phyloP scores from a whole-genome alignment of 352 stramenopile genomes.

The Pythium sp. region DNA sequence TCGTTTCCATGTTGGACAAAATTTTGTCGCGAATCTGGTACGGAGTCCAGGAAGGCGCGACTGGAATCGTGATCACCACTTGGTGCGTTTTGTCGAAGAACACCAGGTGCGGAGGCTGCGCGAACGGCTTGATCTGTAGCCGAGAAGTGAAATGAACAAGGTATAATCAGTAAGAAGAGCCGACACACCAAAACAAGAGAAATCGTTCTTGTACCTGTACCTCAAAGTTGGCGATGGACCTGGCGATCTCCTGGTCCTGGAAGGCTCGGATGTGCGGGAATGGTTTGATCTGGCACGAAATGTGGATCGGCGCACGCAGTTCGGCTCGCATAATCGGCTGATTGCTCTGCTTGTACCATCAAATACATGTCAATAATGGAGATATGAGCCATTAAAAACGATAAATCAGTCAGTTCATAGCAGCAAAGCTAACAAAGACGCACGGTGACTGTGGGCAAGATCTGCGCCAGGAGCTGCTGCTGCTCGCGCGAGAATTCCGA shows the following conservation, averaged over 20 bases:
- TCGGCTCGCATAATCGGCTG: constrained; percentile 21
- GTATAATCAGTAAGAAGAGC: no score
- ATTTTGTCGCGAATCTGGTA: constrained; percentile 42
- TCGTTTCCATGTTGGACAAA: not conserved
- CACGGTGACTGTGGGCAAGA: constrained; percentile 18
- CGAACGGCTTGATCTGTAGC: constrained; percentile 33
- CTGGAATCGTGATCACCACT: constrained; percentile 28
- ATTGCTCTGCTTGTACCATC: constrained; percentile 18
- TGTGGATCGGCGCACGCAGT: constrained; percentile 39
- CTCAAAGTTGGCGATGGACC: constrained; percentile 7
- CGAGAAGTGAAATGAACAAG: no score
- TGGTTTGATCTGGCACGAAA: constrained; percentile 33
- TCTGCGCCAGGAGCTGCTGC: constrained; percentile 18
- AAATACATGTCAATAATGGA: not conserved
- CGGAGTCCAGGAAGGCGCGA: constrained; percentile 36
- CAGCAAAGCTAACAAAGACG: not conserved
- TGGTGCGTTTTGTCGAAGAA: constrained; percentile 34
- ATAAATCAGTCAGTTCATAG: not conserved
- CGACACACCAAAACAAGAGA: no score
- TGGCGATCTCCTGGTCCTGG: constrained; percentile 16
- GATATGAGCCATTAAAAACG: no score
- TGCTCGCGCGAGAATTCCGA: constrained; percentile 18
- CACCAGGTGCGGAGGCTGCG: constrained; percentile 40
- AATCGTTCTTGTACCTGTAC: not conserved
- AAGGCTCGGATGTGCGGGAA: constrained; percentile 36